phyloP scores from a whole-genome alignment of 495 filamentous ascomycete species.

The Penicillium ucsense region DNA sequence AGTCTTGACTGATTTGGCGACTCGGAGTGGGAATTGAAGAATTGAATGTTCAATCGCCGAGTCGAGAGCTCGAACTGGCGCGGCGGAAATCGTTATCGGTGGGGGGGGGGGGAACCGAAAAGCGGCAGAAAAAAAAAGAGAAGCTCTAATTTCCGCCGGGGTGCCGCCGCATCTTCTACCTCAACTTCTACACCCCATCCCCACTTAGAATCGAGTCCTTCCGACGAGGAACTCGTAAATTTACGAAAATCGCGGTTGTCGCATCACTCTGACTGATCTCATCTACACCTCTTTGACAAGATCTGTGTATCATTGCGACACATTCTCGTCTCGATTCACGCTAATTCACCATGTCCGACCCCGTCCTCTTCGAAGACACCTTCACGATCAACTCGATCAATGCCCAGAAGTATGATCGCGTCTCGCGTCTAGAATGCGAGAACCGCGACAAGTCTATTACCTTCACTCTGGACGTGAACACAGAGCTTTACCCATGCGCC shows the following conservation, averaged over 20 bases:
- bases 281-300: too few relatives aligned
- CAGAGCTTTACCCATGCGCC: conserved; percentile 72
- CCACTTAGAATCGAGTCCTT: conserved; percentile 1
- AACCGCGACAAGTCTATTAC: conserved; percentile 59
- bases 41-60: too few relatives aligned
- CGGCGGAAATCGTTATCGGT: conserved; percentile 18
- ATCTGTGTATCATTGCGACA: too few relatives aligned
- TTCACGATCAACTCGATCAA: conserved; percentile 75
- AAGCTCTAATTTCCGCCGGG: conserved; percentile 20
- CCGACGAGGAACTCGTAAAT: too few relatives aligned
- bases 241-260: too few relatives aligned
- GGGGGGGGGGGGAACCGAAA: conserved; percentile 10
- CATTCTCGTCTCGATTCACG: too few relatives aligned
- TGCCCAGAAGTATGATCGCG: conserved; percentile 86
- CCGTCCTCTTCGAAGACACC: conserved; percentile 83
- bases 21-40: too few relatives aligned
- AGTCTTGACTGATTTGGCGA: too few relatives aligned
- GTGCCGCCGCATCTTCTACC: conserved; percentile 9
- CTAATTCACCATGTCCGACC: conserved; percentile 50
- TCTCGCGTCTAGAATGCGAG: conserved; percentile 65
- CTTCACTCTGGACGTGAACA: conserved; percentile 89
- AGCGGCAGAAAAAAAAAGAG: conserved; percentile 22
- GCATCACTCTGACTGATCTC: too few relatives aligned
- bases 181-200: conserved; percentile 1
- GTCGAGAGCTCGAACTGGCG: not conserved